Evolutionary conservation across 225 moss, liverwort and hornwort genomes (phyloP).

Genomic region (Physcomitrellopsis africana): DNA sequence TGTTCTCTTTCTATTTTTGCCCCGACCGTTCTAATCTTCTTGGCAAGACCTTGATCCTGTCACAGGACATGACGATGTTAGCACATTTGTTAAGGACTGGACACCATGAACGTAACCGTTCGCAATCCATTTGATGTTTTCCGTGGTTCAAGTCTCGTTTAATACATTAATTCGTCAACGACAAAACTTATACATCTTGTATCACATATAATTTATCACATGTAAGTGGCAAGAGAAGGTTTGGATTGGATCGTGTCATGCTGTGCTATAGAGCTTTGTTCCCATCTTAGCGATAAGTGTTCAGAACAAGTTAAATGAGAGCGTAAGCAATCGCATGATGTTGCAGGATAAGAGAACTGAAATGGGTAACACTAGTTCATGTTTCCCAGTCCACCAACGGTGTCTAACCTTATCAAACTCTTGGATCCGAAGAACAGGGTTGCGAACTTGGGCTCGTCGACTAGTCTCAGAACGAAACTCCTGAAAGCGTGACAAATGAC

Average conservation of each 20-base stretch:
- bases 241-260: constrained; percentile 48
- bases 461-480: constrained; percentile 70
- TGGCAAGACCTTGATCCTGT: constrained; percentile 59
- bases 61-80: neutral
- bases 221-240: constrained; percentile 71
- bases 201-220: constrained; percentile 3
- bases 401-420: constrained; percentile 51
- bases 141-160: neutral
- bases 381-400: neutral
- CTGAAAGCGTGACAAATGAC: constrained; percentile 24
- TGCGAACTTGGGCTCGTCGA: constrained; percentile 53
- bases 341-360: neutral
- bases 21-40: constrained; percentile 55
- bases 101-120: neutral
- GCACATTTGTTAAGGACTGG: neutral
- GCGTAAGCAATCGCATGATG: neutral
- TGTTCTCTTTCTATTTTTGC: constrained; percentile 54
- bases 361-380: neutral
- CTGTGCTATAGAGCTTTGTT: constrained; percentile 22
- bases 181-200: neutral
- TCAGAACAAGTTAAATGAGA: neutral
- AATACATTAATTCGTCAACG: neutral
- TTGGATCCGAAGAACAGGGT: constrained; percentile 31
- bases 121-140: neutral
- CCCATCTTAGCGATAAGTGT: constrained; percentile 50